These are phyloP conservation scores for Cryptococcus sp. DNA, from an alignment of 1,284 basidiomycete genomes.

Conservation along the genomic window DNA sequence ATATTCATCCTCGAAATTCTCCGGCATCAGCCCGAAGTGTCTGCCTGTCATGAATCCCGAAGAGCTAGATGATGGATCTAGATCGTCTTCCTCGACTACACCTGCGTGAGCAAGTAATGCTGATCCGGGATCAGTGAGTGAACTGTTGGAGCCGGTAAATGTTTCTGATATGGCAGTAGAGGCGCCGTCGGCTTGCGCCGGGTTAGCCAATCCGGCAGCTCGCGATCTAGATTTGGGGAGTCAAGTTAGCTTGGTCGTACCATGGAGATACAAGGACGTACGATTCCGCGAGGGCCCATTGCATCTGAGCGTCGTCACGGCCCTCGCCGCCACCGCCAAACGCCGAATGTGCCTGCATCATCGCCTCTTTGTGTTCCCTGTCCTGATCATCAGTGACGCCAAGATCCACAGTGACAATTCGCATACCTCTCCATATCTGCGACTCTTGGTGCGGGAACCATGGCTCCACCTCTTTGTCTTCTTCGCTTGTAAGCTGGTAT, in stretches of 20 bases:
- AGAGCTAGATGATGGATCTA: conserved; percentile 20
- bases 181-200: not conserved
- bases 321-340: conserved; percentile 34
- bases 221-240: conserved; percentile 1
- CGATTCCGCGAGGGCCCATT: conserved; percentile 41
- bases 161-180: not conserved
- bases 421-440: conserved; percentile 31
- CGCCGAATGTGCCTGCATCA: conserved; percentile 42
- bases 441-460: conserved; percentile 19
- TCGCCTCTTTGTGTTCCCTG: conserved; percentile 37
- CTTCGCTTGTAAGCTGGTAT: conserved; percentile 61
- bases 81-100: conserved; percentile 47
- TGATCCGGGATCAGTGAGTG: conserved; percentile 16
- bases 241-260: not conserved
- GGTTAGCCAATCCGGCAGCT: conserved; percentile 3
- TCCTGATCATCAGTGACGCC: not conserved
- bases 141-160: not conserved
- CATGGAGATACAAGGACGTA: conserved; percentile 11
- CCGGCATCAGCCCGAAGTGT: conserved; percentile 30
- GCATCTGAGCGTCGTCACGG: conserved; percentile 33
- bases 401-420: too few species aligned
- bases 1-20: conserved; percentile 75
- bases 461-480: conserved; percentile 40
- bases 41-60: conserved; percentile 1
- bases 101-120: conserved; percentile 33